Evolutionary conservation across 2,329 filamentous ascomycete species (phyloP), one percentile per base, ranked within the genome.

Genomic region (Pseudohalonectria lignicola): DNA sequence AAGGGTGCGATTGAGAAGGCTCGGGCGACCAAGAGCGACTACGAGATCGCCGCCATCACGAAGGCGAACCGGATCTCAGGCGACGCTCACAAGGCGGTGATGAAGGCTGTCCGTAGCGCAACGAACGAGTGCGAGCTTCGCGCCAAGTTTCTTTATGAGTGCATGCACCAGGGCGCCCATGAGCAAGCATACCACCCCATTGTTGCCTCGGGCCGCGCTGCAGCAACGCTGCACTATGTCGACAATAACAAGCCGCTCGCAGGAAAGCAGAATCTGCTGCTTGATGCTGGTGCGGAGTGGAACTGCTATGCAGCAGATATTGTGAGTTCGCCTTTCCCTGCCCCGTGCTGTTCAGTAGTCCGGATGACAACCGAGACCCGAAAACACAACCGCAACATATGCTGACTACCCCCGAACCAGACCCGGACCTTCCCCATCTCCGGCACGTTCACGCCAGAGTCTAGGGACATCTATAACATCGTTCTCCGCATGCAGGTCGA

Each of bases 141-240:
- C 55, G 88, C 79, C 1, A 61, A 79, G 1, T 94, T 95, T 55
- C 59, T 93, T 10, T 78, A 85, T 53, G 69, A 71, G 21, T 93
- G 85, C 55, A 74, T 92, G 42, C 72, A 79, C 37, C 70, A 80
- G 43, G 84, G 83, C 18, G 82, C 82, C 37, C 81, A 79, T 53
- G 78, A 92, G 49, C 86, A 93, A 66, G 81, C 90, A 1, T 96
- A 96, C 60, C 76, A 83, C 47, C 80, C 82, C 43, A 95, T 96
- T 51, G 78, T 92, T 15, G 90, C 86, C 1, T 75, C 76, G 25
- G 90, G 90, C 10, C 71, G 77, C 5, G 80, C 84, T 13, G 88
- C 83, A 1, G 85, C 87, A 5, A 92, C 86, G 2, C 70, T 95
- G 25, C 90, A 95, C 62, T 95, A 95, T 50, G 76, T 86, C 18